Percentiles rank a stretch among this genome's conserved stretches.
Conservation (phyloP, 768 basidiomycete genomes). For the Aureoboletus auriporus region DNA sequence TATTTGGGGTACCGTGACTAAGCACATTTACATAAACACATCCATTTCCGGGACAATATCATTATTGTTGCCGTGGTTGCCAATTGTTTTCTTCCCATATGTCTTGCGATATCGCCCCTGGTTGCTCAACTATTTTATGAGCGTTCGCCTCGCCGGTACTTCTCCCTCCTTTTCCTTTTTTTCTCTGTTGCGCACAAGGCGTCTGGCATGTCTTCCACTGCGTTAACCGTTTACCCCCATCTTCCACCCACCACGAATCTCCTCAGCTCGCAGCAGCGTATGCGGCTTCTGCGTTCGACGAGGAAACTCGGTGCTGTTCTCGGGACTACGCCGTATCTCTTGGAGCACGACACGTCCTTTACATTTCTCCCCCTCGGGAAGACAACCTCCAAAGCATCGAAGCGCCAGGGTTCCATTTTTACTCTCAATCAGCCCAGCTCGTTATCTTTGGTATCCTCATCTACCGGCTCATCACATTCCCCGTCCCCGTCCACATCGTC, state of each 20-base stretch:
- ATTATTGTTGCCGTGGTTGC: too few species aligned
- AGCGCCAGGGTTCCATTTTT: slow-evolving; percentile 33
- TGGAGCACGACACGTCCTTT: slow-evolving; percentile 25
- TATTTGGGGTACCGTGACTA: too few species aligned
- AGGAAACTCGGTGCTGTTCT: slow-evolving; percentile 34
- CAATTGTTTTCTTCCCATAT: too few species aligned
- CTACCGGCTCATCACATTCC: slow-evolving; percentile 9
- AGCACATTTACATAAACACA: too few species aligned
- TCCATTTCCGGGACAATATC: too few species aligned
- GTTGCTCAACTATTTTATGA: slow-evolving; percentile 5
- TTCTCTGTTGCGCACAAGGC: background rate
- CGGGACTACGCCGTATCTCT: slow-evolving; percentile 33
- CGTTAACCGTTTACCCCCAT: slow-evolving; percentile 13
- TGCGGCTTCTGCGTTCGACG: slow-evolving; percentile 35
- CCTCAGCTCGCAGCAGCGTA: slow-evolving; percentile 29
- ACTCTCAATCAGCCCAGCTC: slow-evolving; percentile 18
- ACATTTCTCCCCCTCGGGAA: slow-evolving; percentile 20
- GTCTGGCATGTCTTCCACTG: slow-evolving; percentile 22
- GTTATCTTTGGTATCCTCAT: slow-evolving; percentile 18
- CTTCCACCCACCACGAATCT: slow-evolving; percentile 35
- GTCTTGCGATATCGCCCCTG: background rate
- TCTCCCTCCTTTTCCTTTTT: background rate
- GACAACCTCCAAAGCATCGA: slow-evolving; percentile 16
- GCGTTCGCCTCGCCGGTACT: background rate
- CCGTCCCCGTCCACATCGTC: slow-evolving; percentile 17